phyloP scores from a whole-genome alignment of 495 filamentous ascomycete genomes.

The Aeminium ludgeri region DNA sequence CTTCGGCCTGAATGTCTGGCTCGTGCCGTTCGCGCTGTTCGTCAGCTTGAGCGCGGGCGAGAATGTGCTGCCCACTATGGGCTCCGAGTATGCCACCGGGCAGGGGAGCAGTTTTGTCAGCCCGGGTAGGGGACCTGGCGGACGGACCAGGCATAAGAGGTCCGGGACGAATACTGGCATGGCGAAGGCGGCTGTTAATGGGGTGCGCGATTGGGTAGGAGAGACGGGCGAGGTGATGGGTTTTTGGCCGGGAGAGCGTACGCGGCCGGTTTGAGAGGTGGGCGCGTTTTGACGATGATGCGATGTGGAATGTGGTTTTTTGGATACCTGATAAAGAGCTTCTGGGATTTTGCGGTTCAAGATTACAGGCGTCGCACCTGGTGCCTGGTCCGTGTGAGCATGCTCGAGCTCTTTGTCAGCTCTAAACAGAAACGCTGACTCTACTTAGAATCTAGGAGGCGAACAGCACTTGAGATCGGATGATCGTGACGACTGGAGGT shows the following conservation, averaged over 20 bases:
- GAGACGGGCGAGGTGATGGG: conserved; percentile 60
- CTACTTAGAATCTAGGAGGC: too few species aligned
- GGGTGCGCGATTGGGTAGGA: conserved; percentile 51
- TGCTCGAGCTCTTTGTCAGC: too few species aligned
- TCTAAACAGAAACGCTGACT: too few species aligned
- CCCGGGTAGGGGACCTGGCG: conserved; percentile 21
- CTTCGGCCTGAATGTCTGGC: conserved; percentile 92
- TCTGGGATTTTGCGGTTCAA: too few species aligned
- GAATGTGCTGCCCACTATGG: conserved; percentile 83
- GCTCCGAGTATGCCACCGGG: conserved; percentile 46
- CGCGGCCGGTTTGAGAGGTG: conserved; percentile 9
- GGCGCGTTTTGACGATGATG: too few species aligned
- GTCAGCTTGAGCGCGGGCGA: conserved; percentile 84
- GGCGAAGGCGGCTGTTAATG: conserved; percentile 77
- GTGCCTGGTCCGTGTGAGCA: too few species aligned
- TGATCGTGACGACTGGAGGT: too few species aligned
- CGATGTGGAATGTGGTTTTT: too few species aligned
- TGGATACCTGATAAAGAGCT: too few species aligned
- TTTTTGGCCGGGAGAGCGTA: conserved; percentile 41
- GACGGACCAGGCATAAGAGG: conserved; percentile 19
- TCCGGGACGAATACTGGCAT: conserved; percentile 49
- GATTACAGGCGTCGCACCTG: too few species aligned
- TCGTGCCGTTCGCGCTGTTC: conserved; percentile 89
- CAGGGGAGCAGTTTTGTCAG: conserved; percentile 29
- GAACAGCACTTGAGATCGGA: too few species aligned